Evolutionary conservation across 129 eudicot species (phyloP).

Genomic region (Centella asiatica): DNA sequence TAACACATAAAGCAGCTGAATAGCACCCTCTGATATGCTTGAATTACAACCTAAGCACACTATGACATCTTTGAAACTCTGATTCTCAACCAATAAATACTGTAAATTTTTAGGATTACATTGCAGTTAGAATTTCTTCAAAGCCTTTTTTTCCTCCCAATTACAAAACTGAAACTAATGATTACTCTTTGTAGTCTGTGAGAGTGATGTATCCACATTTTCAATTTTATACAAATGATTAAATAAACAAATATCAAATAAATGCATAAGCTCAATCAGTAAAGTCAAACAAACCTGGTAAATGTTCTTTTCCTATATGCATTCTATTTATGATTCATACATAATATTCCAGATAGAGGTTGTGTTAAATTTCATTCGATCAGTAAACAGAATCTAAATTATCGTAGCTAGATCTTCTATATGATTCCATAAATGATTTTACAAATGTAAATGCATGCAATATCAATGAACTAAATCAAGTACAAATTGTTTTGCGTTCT

Average conservation of each 20-base stretch:
- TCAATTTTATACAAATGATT: too few relatives aligned
- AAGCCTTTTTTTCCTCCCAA: background rate
- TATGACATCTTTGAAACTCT: conserved; percentile 36
- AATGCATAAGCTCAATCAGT: background rate
- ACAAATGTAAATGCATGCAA: background rate
- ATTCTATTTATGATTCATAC: too few relatives aligned
- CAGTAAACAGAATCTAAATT: too few relatives aligned
- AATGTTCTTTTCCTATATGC: too few relatives aligned
- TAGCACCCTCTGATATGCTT: conserved; percentile 34
- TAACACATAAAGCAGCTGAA: conserved; percentile 46
- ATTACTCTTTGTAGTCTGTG: too few relatives aligned
- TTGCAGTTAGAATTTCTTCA: background rate
- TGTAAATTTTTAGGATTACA: conserved; percentile 11
- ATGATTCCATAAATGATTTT: too few relatives aligned
- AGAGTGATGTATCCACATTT: too few relatives aligned
- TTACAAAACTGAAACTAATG: background rate
- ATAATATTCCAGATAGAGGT: too few relatives aligned
- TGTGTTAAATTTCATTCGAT: too few relatives aligned
- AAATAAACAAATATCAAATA: too few relatives aligned
- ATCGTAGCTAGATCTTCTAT: too few relatives aligned
- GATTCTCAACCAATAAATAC: conserved; percentile 40
- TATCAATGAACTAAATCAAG: background rate
- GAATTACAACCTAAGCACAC: conserved; percentile 36
- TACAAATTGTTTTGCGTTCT: too few relatives aligned
- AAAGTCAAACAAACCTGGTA: background rate